A percentile compares a stretch with the other conserved stretches of the same genome.
These are phyloP conservation scores for Setaria viridis DNA, from an alignment of 202 grass and related monocot genomes.

Conservation along the genomic window DNA sequence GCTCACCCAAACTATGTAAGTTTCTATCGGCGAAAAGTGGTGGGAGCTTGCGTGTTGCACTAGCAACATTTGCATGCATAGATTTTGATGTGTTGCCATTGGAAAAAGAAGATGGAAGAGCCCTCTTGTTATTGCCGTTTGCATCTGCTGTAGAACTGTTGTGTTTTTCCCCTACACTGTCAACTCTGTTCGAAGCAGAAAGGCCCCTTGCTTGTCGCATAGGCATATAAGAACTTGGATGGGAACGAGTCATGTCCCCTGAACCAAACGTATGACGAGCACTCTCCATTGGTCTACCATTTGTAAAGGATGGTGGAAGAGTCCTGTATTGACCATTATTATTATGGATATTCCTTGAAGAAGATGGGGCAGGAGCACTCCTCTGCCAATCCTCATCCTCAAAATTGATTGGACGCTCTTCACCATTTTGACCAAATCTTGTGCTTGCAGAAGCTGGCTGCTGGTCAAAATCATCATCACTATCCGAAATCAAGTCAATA, in stretches of 20 bases:
- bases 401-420: conserved; percentile 17
- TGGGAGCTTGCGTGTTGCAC: conserved; percentile 35
- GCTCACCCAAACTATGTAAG: conserved; percentile 37
- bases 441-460: conserved; percentile 26
- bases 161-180: conserved; percentile 28
- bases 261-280: conserved; percentile 37
- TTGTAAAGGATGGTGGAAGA: conserved; percentile 63
- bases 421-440: conserved; percentile 35
- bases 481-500: conserved; percentile 57
- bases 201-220: conserved; percentile 1
- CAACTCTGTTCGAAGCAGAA: conserved; percentile 33
- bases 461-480: conserved; percentile 45
- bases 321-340: conserved; percentile 53
- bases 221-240: conserved; percentile 46
- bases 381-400: conserved; percentile 43
- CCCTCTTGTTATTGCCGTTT: conserved; percentile 49
- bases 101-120: conserved; percentile 51
- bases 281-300: conserved; percentile 32
- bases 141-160: conserved; percentile 28
- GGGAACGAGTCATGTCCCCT: conserved; percentile 23
- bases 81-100: conserved; percentile 50
- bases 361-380: conserved; percentile 36
- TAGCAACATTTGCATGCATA: conserved; percentile 46
- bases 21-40: conserved; percentile 39
- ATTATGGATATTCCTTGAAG: conserved; percentile 37